Evolutionary conservation across 805 yeast genomes (phyloP).

Genomic region (Nakazawaea wickerhamii): DNA sequence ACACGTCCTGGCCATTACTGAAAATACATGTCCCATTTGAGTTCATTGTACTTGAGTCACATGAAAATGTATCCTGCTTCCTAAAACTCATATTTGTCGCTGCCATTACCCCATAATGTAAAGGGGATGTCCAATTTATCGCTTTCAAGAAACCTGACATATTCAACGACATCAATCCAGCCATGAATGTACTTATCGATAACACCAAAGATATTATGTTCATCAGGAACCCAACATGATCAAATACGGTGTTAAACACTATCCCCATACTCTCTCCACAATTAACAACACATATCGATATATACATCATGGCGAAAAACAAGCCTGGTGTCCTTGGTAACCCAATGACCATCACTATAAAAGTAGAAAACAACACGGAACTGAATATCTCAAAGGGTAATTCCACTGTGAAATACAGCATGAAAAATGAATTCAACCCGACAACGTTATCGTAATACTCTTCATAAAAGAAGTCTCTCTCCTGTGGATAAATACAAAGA

Average conservation of each 20-base stretch:
- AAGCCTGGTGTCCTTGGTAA: constrained; percentile 61
- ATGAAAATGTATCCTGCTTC: constrained; percentile 41
- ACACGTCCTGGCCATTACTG: constrained; percentile 49
- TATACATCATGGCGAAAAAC: constrained; percentile 60
- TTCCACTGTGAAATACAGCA: constrained; percentile 54
- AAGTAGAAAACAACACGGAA: constrained; percentile 49
- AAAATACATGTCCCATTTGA: constrained; percentile 40
- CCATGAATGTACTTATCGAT: constrained; percentile 74
- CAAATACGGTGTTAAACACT: constrained; percentile 65
- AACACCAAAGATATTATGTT: constrained; percentile 62
- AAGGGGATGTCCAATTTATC: constrained; percentile 71
- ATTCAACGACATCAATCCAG: constrained; percentile 76
- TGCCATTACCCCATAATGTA: constrained; percentile 63
- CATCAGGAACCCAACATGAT: constrained; percentile 76
- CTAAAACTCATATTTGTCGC: constrained; percentile 57
- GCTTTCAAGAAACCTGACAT: constrained; percentile 67
- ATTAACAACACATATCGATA: constrained; percentile 48
- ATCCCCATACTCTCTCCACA: constrained; percentile 87
- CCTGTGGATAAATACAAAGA: constrained; percentile 68
- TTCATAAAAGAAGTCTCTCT: constrained; percentile 69
- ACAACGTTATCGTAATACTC: constrained; percentile 73
- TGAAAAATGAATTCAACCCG: constrained; percentile 57
- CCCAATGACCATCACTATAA: constrained; percentile 68
- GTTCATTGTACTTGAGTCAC: constrained; percentile 27
- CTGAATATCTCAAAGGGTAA: constrained; percentile 64